Evolutionary conservation across 257 asterid genomes (phyloP), one percentile per base, ranked within the genome.

Genomic region (Hygrophila difformis): DNA sequence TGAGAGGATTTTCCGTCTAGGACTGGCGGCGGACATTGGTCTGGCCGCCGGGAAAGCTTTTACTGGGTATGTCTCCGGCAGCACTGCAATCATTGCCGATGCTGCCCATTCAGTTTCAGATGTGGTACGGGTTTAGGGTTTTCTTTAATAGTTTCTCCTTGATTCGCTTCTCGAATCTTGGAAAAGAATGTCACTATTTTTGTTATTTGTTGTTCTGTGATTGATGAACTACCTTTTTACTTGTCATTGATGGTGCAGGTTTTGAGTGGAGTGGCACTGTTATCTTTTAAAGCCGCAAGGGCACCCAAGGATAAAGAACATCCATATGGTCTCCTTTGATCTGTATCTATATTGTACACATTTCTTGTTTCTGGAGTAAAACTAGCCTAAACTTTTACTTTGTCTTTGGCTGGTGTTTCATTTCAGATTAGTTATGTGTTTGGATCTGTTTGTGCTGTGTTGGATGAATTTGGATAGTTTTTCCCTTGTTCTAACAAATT

Each of bases 301-400:
- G 81, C 74, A 37, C 99, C 96, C 4, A 86, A 82, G 85, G 99
- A 91, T 79, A 91, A 91, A 74, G 99, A 91, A 65, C 99, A 91
- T 71, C 96, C 96, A 71, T 86, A 86, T 74, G 99, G 99, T 91
- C 78, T 62, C 83, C 68, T 75, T 82, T 82, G 75, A 76, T 84
- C 88, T 63, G 94, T 78, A 74, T 74, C 77, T 78, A 69, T 81
- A 61, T 66, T 18, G 62, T 78, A 51, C 75, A 60, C 66, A 19
- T 59, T 77, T 70, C 49, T 53, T 64, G 70, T 57, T 70, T 47
- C 22, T 47, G 13, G 55, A 55, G 39, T 57, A 23, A 34, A 24
- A 18, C 22, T 29, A 29, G 46, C 29, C 20, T 7, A n/a, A n/a
- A n/a, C 19, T 9, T 6, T 50, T 26, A n/a, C 0, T 5, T 11